Percentiles rank a stretch among this genome's conserved stretches.
These are phyloP conservation scores for Theobroma grandiflorum DNA, from an alignment of 441 rosid genomes.

Conservation along the genomic window DNA sequence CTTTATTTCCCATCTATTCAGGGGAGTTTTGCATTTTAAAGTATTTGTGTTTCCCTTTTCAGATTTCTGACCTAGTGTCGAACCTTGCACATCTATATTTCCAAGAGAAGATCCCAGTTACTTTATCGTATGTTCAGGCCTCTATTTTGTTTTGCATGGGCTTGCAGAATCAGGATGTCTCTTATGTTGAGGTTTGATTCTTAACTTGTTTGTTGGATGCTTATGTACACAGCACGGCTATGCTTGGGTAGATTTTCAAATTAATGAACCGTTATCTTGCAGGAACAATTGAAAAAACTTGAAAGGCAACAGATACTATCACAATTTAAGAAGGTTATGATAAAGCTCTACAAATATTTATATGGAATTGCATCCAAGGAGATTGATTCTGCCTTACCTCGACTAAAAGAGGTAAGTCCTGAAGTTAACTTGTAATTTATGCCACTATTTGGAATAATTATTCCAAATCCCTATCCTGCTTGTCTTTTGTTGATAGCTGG, in stretches of 20 bases:
- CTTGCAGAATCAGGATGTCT: constrained; percentile 74
- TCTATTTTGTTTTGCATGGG: constrained; percentile 88
- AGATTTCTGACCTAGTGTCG: constrained; percentile 76
- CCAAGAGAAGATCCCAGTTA: constrained; percentile 82
- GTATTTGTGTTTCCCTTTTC: constrained; percentile 26
- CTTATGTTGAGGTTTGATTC: constrained; percentile 72
- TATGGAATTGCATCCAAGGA: constrained; percentile 66
- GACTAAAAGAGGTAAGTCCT: constrained; percentile 78
- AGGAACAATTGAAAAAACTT: constrained; percentile 83
- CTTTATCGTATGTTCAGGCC: constrained; percentile 82
- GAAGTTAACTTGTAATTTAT: not conserved
- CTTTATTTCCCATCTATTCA: not conserved
- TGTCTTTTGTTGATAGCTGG: not conserved
- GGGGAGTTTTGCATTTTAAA: not conserved
- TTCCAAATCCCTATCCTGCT: not conserved
- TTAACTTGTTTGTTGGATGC: constrained; percentile 21
- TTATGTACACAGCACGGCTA: not conserved
- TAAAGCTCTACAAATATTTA: constrained; percentile 76
- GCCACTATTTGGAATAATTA: not conserved
- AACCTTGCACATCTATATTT: constrained; percentile 79
- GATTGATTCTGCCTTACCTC: constrained; percentile 67
- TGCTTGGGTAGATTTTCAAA: too few species aligned
- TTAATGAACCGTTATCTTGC: constrained; percentile 32
- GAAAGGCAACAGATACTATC: constrained; percentile 79
- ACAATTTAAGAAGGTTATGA: constrained; percentile 74